Conservation (phyloP, 2,329 filamentous ascomycete genomes). For the Venturia asperata region DNA sequence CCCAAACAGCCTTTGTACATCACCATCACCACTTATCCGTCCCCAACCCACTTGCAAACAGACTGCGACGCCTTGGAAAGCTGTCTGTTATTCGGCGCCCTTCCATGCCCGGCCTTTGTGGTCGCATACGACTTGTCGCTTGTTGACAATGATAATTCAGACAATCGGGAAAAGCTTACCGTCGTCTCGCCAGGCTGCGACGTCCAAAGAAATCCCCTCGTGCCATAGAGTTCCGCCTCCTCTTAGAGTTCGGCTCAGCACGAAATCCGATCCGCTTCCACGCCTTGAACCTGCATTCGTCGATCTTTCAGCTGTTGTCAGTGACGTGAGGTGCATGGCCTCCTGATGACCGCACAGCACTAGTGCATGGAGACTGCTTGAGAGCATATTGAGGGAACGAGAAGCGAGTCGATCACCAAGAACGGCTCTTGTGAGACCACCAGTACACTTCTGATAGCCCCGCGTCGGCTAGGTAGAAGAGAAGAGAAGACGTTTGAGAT, state of each 20-base stretch:
- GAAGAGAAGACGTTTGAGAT: not conserved
- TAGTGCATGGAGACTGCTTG: not conserved
- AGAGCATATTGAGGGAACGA: not conserved
- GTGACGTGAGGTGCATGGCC: not conserved
- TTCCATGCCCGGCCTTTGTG: not conserved
- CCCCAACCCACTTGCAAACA: no score
- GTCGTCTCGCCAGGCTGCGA: not conserved
- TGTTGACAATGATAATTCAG: not conserved
- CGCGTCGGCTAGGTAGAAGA: not conserved
- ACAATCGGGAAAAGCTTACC: not conserved
- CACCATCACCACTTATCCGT: no score
- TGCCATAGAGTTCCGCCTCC: not conserved
- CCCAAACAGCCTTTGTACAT: not conserved
- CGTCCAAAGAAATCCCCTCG: not conserved
- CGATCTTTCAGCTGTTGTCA: slow-evolving; percentile 4
- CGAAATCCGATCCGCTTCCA: no score
- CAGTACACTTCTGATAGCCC: not conserved
- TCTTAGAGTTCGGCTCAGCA: not conserved
- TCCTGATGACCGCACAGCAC: not conserved
- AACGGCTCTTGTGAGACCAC: not conserved
- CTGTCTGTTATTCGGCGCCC: no score
- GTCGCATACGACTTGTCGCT: not conserved
- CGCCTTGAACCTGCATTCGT: not conserved
- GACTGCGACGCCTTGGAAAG: no score
- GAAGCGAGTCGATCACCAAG: not conserved